Conservation (phyloP, 1,284 basidiomycete genomes). For the Golubevia sp. region DNA sequence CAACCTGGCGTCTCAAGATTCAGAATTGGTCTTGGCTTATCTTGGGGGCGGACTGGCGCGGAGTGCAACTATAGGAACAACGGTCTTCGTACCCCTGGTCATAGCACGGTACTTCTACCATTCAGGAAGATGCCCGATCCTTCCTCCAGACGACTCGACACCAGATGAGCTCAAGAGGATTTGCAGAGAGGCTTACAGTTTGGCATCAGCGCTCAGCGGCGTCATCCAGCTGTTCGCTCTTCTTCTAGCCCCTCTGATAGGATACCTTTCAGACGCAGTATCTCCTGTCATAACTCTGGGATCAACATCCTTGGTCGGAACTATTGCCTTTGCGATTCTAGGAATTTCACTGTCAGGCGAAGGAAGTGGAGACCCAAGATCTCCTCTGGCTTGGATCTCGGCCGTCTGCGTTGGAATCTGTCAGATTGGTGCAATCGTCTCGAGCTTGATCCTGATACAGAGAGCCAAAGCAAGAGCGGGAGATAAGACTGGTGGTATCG, state of each 20-base stretch:
- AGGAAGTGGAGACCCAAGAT: constrained; percentile 21
- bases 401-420: constrained; percentile 27
- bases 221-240: constrained; percentile 30
- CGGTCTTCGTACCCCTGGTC: constrained; percentile 40
- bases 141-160: constrained; percentile 28
- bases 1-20: constrained; percentile 6
- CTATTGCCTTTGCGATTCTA: constrained; percentile 21
- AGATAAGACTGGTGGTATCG: constrained; percentile 25
- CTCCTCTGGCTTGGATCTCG: constrained; percentile 17
- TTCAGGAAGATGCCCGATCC: constrained; percentile 23
- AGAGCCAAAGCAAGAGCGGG: constrained; percentile 5
- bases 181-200: constrained; percentile 31
- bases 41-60: constrained; percentile 34
- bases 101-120: constrained; percentile 37
- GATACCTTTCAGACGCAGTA: constrained; percentile 25
- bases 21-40: constrained; percentile 30
- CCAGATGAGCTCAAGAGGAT: constrained; percentile 32
- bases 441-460: constrained; percentile 29
- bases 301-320: constrained; percentile 19
- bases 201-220: constrained; percentile 29
- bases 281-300: constrained; percentile 20
- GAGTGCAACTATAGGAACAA: constrained; percentile 38
- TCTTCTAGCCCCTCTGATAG: constrained; percentile 26
- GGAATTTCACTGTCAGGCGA: constrained; percentile 20
- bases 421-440: constrained; percentile 37